Evolutionary conservation across 2,329 filamentous ascomycete genomes (phyloP), one percentile per base, ranked within the genome.

Genomic region (Delphinella strobiligena): DNA sequence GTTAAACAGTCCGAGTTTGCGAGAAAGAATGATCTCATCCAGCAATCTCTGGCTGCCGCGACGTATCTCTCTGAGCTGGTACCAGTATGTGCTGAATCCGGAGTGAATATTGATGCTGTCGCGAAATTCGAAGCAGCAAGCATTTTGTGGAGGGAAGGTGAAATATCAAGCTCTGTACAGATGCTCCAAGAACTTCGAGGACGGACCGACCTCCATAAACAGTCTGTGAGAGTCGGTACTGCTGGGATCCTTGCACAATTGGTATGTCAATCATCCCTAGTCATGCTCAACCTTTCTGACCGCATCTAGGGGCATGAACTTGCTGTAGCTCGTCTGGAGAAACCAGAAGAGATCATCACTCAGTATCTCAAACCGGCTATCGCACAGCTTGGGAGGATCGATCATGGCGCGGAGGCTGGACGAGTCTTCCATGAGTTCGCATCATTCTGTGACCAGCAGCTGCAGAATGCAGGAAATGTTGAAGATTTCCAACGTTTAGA

Each of bases 341-440:
- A 89, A 48, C 86, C 93, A 0, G 86, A 94, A 47, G 75, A 78
- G 40, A 94, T 98, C 44, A 85, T 95, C 49, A 78, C 81, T 49
- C 78, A 82, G 27, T 96, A 95, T 51, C 71, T 98, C 0, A 74
- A 81, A 40, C 84, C 85, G 16, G 88, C 91, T 0, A 77, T 96
- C 19, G 79, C 78, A 48, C 84, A 93, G 53, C 67, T 98, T 5
- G 81, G 76, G 50, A 78, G 78, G 2, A 72, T 74, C 34, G 71
- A 63, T 4, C 71, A 78, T 38, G 82, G 82, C 1, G 68, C 72
- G 33, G 83, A 89, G 44, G 83, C 88, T 2, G 87, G 88, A 1
- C 74, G 85, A 48, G 91, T 96, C 1, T 95, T 87, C 52, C 87
- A 95, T 55, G 85, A 93, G 51, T 96, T 96, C 58, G 91, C 93